phyloP scores from a whole-genome alignment of 345 rosid genomes.

The Salix caprea region DNA sequence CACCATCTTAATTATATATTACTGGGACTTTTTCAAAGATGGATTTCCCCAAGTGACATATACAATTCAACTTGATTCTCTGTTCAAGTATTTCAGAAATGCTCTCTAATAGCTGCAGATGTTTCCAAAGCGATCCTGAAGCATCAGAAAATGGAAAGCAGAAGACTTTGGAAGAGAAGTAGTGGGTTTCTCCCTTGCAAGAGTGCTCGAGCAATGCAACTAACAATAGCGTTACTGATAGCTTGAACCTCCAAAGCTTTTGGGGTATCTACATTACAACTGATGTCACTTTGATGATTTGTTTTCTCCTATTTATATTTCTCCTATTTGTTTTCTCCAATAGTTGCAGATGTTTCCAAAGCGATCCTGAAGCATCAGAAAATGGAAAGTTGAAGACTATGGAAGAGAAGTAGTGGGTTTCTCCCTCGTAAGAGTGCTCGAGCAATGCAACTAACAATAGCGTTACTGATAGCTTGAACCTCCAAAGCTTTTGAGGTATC shows the following conservation, averaged over 20 bases:
- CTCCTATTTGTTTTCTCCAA: too few relatives aligned
- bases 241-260: too few relatives aligned
- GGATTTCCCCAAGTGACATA: neutral
- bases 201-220: conserved; percentile 18
- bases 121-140: conserved; percentile 44
- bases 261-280: conserved; percentile 18
- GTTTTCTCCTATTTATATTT: conserved; percentile 28
- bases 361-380: conserved; percentile 37
- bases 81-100: conserved; percentile 40
- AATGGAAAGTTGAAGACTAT: conserved; percentile 27
- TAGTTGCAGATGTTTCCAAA: conserved; percentile 35
- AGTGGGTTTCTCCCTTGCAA: too few relatives aligned
- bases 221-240: neutral
- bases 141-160: conserved; percentile 34
- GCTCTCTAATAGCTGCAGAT: conserved; percentile 34
- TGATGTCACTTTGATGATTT: conserved; percentile 20
- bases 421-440: conserved; percentile 2
- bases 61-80: neutral
- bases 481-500: conserved; percentile 7
- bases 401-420: conserved; percentile 12
- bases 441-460: neutral
- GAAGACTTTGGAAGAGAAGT: conserved; percentile 17
- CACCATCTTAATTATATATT: neutral
- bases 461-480: neutral
- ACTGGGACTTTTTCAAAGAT: neutral